Evolutionary conservation across 495 filamentous ascomycete species (phyloP), one percentile per base, ranked within the genome.

Genomic region (Aspergillus baeticus): DNA sequence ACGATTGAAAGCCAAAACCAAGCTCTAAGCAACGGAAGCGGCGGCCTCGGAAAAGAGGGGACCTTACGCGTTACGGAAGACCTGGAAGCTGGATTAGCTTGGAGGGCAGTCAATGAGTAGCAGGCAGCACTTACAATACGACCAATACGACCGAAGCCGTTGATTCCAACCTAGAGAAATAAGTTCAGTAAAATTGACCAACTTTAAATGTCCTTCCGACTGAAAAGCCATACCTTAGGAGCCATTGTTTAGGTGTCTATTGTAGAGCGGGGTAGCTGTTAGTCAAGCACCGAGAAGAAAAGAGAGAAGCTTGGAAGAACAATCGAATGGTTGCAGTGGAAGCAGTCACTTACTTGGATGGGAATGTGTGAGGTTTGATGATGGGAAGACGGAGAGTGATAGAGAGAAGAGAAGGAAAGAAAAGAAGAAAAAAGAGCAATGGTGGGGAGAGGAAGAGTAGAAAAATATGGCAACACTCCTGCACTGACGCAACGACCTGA

Each of bases 81-180:
- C 77, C 81, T 84, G 55, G 45, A 17, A 20, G 34, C 21, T 39
- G 26, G 18, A 61, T 73, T 68, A 76, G 59, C 39, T 23, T 14
- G 21, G 21, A n/a, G 23, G 13, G 17, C 3, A 11, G 14, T 20
- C n/a, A 41, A 42, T 23, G 44, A 31, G 15, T n/a, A 7, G 22
- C 26, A 31, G 18, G 36, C 8, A 34, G 41, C 18, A 79, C 78
- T 76, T 69, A 92, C 95, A 74, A 98, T 96, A 75, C 94, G 88
- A 62, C 94, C 94, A 77, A 98, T 98, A 77, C 94, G 93, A 81
- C 94, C 94, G 82, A 98, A 98, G 75, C 94, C 94, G 86, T 97
- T 98, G 85, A 96, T 96, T 67, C 92, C 92, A 67, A 95, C 90
- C 86, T 93, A 79, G 68, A 68, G 34, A 26, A 22, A 35, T 26